Evolutionary conservation across 2,329 filamentous ascomycete species (phyloP).

Genomic region (Apiospora phragmitis): DNA sequence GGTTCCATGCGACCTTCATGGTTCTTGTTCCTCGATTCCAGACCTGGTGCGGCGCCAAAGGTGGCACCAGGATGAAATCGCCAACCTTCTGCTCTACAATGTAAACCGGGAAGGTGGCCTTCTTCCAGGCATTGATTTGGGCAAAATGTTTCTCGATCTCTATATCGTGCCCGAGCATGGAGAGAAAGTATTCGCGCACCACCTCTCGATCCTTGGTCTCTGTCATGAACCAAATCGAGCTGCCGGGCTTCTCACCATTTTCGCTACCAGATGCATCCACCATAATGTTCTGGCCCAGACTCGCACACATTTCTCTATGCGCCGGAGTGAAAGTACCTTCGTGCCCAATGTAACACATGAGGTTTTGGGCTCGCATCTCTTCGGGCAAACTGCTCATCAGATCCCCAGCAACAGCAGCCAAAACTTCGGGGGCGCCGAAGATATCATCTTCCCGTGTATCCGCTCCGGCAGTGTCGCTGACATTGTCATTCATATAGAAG

Average conservation of each 20-base stretch:
- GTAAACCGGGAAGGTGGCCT: constrained; percentile 89
- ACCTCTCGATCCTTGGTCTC: constrained; percentile 88
- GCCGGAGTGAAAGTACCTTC: constrained; percentile 96
- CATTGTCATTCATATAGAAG: constrained; percentile 87
- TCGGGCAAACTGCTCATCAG: constrained; percentile 89
- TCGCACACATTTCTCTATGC: constrained; percentile 97
- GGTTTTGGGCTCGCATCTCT: constrained; percentile 88
- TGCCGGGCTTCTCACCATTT: constrained; percentile 78
- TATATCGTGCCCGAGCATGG: constrained; percentile 90
- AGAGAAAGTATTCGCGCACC: constrained; percentile 91
- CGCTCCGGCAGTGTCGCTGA: constrained; percentile 36
- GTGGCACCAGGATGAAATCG: constrained; percentile 91
- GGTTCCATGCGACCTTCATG: constrained; percentile 98
- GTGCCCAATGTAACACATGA: constrained; percentile 98
- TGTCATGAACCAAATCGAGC: constrained; percentile 98
- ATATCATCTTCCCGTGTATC: constrained; percentile 43
- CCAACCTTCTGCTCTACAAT: constrained; percentile 88
- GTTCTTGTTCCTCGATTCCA: constrained; percentile 97
- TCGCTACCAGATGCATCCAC: constrained; percentile 79
- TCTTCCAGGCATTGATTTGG: constrained; percentile 92
- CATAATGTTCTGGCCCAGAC: constrained; percentile 96
- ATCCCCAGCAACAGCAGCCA: constrained; percentile 76
- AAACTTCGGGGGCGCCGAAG: constrained; percentile 50
- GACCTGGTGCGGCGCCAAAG: constrained; percentile 92
- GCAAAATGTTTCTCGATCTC: constrained; percentile 97